These are phyloP conservation scores for Scedosporium aurantiacum DNA, from an alignment of 2,329 filamentous ascomycete species.

Conservation along the genomic window DNA sequence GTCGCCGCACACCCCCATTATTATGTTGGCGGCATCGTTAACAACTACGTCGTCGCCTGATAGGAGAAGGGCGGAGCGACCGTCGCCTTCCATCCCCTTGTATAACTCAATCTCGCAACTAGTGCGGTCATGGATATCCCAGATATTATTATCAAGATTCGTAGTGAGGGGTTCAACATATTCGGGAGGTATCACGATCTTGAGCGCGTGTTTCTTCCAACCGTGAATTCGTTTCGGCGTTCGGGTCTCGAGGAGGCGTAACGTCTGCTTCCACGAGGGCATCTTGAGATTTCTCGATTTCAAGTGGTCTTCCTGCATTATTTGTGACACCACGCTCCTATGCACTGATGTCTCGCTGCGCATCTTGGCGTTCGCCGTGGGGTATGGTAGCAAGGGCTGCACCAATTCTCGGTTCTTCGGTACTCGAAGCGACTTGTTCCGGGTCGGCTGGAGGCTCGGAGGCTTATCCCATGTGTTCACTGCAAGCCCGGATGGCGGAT, in stretches of 20 bases:
- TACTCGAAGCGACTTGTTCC: background rate
- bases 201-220: conserved; percentile 22
- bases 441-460: background rate
- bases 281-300: conserved; percentile 1
- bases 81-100: background rate
- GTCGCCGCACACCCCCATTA: conserved; percentile 15
- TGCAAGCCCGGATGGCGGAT: background rate
- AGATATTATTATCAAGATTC: conserved; percentile 13
- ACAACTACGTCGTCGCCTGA: conserved; percentile 21
- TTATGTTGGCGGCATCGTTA: conserved; percentile 21
- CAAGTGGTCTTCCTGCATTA: background rate
- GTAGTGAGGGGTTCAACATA: conserved; percentile 15
- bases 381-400: background rate
- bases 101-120: conserved; percentile 13
- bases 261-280: conserved; percentile 25
- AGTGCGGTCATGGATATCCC: conserved; percentile 19
- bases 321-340: conserved; percentile 2
- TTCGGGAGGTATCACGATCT: conserved; percentile 24
- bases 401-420: conserved; percentile 3
- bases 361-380: conserved; percentile 3
- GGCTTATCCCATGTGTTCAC: conserved; percentile 1
- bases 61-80: conserved; percentile 19
- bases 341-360: conserved; percentile 3
- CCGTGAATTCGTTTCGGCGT: conserved; percentile 21
- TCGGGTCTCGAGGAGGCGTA: conserved; percentile 25